Conservation (phyloP, 2,329 filamentous ascomycete species). For the Talaromyces sp. region DNA sequence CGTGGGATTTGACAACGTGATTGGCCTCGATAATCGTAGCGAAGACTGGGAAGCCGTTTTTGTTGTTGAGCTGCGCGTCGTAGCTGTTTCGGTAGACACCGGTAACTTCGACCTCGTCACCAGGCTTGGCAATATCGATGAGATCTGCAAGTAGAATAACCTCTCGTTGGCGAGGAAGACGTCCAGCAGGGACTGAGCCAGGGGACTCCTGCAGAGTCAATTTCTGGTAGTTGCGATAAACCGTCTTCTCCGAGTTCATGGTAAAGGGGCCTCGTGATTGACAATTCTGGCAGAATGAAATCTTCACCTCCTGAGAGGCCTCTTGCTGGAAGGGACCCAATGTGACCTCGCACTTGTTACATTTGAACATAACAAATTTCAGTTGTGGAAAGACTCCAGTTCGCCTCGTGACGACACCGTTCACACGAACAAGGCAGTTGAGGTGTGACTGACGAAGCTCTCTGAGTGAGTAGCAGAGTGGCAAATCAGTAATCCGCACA, state of each 20-base stretch:
- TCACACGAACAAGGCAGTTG: constrained; percentile 91
- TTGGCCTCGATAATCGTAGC: constrained; percentile 97
- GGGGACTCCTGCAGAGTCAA: constrained; percentile 95
- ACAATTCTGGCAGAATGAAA: constrained; percentile 93
- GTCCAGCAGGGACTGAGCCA: constrained; percentile 91
- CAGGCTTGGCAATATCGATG: constrained; percentile 93
- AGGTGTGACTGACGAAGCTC: constrained; percentile 92
- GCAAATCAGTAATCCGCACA: constrained; percentile 90
- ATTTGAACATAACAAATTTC: constrained; percentile 98
- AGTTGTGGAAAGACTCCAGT: constrained; percentile 96
- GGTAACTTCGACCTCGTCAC: constrained; percentile 95
- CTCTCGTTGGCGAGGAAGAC: constrained; percentile 85
- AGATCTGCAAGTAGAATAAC: constrained; percentile 95
- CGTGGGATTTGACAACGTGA: constrained; percentile 92
- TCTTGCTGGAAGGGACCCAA: constrained; percentile 97
- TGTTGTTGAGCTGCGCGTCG: constrained; percentile 94
- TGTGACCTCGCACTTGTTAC: constrained; percentile 83
- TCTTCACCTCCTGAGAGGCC: constrained; percentile 91
- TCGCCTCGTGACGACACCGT: constrained; percentile 88
- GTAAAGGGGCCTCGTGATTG: constrained; percentile 93
- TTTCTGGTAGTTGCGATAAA: constrained; percentile 98
- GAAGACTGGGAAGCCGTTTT: constrained; percentile 97
- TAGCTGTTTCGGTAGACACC: constrained; percentile 98
- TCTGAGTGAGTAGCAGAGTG: constrained; percentile 89
- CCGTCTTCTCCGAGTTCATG: constrained; percentile 92